Conservation (phyloP, 768 basidiomycete genomes). For the Cyclocybe aegerita region DNA sequence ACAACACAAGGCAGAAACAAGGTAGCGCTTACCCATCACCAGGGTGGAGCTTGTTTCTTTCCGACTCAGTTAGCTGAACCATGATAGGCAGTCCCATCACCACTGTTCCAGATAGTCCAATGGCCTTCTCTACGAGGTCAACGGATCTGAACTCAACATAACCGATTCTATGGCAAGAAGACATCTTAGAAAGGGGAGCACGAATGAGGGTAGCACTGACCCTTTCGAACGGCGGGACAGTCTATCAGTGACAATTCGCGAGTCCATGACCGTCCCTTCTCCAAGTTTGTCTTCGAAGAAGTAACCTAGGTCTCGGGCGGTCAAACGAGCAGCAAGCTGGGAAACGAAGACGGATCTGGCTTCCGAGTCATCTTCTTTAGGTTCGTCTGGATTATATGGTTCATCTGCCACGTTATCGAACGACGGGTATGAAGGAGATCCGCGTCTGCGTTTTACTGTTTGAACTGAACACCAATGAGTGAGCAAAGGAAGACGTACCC, state of each 20-base stretch:
- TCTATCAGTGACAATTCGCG: conserved; percentile 93
- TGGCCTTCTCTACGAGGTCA: conserved; percentile 88
- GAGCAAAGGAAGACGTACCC: conserved; percentile 34
- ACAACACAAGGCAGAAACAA: not conserved
- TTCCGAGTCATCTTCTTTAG: conserved; percentile 95
- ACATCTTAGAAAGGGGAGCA: not conserved
- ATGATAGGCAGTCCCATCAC: conserved; percentile 98
- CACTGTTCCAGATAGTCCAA: conserved; percentile 88
- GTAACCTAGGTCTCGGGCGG: conserved; percentile 94
- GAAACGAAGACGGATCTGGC: conserved; percentile 98
- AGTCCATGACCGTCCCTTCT: conserved; percentile 91
- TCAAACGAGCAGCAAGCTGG: conserved; percentile 95
- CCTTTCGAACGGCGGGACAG: conserved; percentile 97
- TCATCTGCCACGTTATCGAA: conserved; percentile 62
- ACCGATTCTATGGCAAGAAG: conserved; percentile 67
- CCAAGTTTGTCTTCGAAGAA: conserved; percentile 99
- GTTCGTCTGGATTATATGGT: conserved; percentile 80
- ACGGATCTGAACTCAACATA: conserved; percentile 96
- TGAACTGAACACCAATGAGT: conserved; percentile 4
- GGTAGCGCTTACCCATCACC: conserved; percentile 70
- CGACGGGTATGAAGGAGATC: conserved; percentile 61
- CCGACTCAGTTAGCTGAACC: conserved; percentile 96
- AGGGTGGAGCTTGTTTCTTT: conserved; percentile 87
- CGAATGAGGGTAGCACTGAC: conserved; percentile 42
- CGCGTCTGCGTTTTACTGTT: conserved; percentile 45